These are phyloP conservation scores for Metschnikowia lochheadii DNA, from an alignment of 805 yeast genomes.

Conservation along the genomic window DNA sequence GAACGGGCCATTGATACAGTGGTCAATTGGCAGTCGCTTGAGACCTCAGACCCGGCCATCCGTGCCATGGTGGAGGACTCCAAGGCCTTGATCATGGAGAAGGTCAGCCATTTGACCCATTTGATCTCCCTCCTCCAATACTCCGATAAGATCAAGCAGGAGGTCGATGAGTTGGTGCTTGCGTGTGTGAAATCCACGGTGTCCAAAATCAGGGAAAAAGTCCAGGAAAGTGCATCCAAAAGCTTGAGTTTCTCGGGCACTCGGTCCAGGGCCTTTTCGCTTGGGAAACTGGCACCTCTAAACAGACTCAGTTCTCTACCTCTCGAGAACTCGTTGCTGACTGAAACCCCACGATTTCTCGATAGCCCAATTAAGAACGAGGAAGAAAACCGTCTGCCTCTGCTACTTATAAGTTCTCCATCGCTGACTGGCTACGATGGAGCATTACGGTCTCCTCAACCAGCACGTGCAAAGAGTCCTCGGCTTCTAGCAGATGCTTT, in stretches of 20 bases:
- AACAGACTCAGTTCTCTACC: neutral
- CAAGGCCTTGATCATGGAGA: slow-evolving; percentile 51
- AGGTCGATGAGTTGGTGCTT: slow-evolving; percentile 68
- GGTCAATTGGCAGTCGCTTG: slow-evolving; percentile 42
- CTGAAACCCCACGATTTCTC: neutral
- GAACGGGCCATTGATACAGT: slow-evolving; percentile 50
- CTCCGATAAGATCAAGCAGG: slow-evolving; percentile 70
- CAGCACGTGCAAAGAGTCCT: neutral
- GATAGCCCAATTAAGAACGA: neutral
- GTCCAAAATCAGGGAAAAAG: slow-evolving; percentile 44
- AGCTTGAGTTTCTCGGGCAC: slow-evolving; percentile 1
- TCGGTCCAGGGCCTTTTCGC: neutral
- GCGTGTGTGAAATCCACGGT: slow-evolving; percentile 62
- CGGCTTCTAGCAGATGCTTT: neutral
- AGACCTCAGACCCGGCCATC: slow-evolving; percentile 62
- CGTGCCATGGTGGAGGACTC: slow-evolving; percentile 64
- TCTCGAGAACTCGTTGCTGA: neutral
- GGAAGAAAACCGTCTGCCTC: neutral
- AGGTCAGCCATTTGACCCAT: slow-evolving; percentile 66
- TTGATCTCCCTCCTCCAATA: slow-evolving; percentile 71
- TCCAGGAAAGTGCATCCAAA: slow-evolving; percentile 13
- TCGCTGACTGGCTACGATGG: neutral
- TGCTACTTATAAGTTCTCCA: neutral
- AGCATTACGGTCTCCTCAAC: neutral
- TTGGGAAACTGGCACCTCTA: neutral